A percentile compares a stretch with the other conserved stretches of the same genome.
These are phyloP conservation scores for Curvularia verruculosa DNA, from an alignment of 2,329 filamentous ascomycete genomes.

Conservation along the genomic window DNA sequence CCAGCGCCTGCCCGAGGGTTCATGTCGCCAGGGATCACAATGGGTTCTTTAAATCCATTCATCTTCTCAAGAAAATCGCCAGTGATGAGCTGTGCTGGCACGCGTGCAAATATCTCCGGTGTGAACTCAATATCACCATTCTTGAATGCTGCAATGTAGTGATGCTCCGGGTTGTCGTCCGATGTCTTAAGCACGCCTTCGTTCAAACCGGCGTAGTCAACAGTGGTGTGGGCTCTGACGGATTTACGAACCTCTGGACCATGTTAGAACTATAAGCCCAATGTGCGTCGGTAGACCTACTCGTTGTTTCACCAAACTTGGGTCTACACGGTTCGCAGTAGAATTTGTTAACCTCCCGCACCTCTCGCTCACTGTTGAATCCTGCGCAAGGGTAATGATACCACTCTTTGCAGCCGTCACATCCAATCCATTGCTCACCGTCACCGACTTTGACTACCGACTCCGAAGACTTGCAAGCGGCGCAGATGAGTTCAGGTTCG, in stretches of 20 bases:
- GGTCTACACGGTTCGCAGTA: constrained; percentile 67
- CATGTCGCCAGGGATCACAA: constrained; percentile 66
- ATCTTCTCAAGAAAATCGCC: constrained; percentile 68
- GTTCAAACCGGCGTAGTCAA: constrained; percentile 72
- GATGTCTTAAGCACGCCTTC: constrained; percentile 70
- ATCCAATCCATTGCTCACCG: constrained; percentile 69
- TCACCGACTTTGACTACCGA: constrained; percentile 60
- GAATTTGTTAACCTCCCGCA: constrained; percentile 71
- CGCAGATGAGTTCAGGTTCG: constrained; percentile 57
- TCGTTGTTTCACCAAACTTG: constrained; percentile 67
- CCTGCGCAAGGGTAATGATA: constrained; percentile 71
- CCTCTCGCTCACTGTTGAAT: constrained; percentile 68
- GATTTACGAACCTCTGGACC: constrained; percentile 66
- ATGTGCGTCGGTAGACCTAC: constrained; percentile 42
- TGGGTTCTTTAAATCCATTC: constrained; percentile 69
- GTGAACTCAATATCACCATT: constrained; percentile 66
- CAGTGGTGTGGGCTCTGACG: constrained; percentile 66
- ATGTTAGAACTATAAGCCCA: constrained; percentile 36
- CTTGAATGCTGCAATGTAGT: constrained; percentile 71
- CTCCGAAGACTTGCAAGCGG: constrained; percentile 62
- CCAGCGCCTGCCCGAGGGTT: constrained; percentile 59
- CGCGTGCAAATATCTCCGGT: constrained; percentile 66
- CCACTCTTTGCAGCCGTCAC: constrained; percentile 72
- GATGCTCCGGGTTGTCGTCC: constrained; percentile 68
- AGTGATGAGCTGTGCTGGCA: constrained; percentile 68